A percentile compares a stretch with the other conserved stretches of the same genome.
Evolutionary conservation across 176 grass and related monocot genomes (phyloP).

Genomic region (Eremochloa ophiuroides): DNA sequence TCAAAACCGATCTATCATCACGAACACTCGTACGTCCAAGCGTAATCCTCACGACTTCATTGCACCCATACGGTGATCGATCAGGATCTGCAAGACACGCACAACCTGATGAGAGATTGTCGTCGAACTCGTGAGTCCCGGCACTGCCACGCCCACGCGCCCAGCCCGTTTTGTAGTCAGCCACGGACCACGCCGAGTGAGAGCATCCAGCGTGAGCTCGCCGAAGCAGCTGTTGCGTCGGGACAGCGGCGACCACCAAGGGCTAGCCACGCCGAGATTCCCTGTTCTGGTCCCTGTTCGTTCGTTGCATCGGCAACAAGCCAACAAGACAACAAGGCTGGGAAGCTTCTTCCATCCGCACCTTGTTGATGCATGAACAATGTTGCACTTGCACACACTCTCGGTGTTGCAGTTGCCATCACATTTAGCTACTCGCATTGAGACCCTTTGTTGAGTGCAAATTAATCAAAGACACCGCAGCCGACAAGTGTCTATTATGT

Average conservation of each 20-base stretch:
- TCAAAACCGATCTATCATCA: background rate
- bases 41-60: conserved; percentile 7
- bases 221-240: background rate
- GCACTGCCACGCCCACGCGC: conserved; percentile 3
- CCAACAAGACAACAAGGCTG: background rate
- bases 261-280: no score
- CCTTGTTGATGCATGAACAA: background rate
- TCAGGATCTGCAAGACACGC: background rate
- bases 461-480: background rate
- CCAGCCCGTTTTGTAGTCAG: background rate
- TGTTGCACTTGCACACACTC: background rate
- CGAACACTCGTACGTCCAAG: background rate
- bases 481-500: background rate
- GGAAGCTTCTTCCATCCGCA: background rate
- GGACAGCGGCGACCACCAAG: no score
- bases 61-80: background rate
- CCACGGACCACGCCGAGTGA: background rate
- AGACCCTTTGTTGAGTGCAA: conserved; percentile 3
- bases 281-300: background rate
- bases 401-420: no score
- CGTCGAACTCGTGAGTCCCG: background rate
- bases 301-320: background rate
- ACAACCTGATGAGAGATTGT: background rate
- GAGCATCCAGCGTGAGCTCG: background rate
- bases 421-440: background rate